Evolutionary conservation across 1,284 basidiomycete genomes (phyloP), one percentile per base, ranked within the genome.

Genomic region (Cystobasidium pallidum): DNA sequence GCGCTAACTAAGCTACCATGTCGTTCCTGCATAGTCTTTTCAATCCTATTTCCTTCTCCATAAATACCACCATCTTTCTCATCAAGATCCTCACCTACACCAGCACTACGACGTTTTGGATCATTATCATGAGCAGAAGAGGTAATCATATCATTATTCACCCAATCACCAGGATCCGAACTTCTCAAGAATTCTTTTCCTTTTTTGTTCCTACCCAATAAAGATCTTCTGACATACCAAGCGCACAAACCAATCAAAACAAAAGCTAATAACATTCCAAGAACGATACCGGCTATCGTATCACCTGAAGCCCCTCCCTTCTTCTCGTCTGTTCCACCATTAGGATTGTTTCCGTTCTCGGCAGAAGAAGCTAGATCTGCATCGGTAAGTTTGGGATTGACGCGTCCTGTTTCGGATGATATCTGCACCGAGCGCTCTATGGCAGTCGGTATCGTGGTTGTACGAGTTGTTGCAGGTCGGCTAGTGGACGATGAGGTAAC

Each of bases 101-200:
- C 58, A 26, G 10, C 39, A 45, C 34, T 21, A 61, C 11, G 6
- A 19, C 41, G 13, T 3, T 8, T 47, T 45, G 36, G 26, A 10
- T 19, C 15, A 36, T 58, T 34, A 21, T 39, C 15, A 1, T 61
- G n/a, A 13, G 10, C 24, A 13, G 6, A 36, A 10, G n/a, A 24
- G 45, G 19, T 45, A 24, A 19, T 24, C 13, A 24, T 34, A 24
- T 51, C 47, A 30, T 10, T 28, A 32, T 51, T 30, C 32, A 64
- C 62, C 62, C 62, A 64, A 64, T 64, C 62, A 64, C 62, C 62
- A 36, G 43, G 62, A 64, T 64, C 62, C 21, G 62, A 64, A 21
- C 47, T 64, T 30, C 62, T 47, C 45, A 64, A 51, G 21, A 49
- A 64, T 36, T 64, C 45, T 64, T 64, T 64, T 36, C 45, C 62